Conservation (phyloP, 257 asterid species). For the Ocimum tenuiflorum region DNA sequence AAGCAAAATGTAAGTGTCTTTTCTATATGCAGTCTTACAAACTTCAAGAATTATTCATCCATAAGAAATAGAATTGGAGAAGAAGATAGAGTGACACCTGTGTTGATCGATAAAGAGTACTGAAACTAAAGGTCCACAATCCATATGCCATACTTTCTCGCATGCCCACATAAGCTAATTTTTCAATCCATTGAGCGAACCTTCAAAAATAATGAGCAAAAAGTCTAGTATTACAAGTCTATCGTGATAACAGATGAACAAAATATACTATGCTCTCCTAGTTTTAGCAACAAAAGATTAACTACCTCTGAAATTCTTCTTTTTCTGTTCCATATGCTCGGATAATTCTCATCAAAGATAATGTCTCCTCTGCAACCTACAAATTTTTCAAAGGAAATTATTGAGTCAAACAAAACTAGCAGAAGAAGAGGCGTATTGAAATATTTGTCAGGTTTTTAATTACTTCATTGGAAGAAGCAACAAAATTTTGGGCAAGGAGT, state of each 20-base stretch:
- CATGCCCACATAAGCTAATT: slow-evolving; percentile 34
- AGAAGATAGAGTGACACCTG: slow-evolving; percentile 33
- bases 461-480: slow-evolving; percentile 45
- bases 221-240: background rate
- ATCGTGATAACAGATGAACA: slow-evolving; percentile 2
- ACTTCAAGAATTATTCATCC: slow-evolving; percentile 5
- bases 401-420: background rate
- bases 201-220: slow-evolving; percentile 21
- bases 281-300: background rate
- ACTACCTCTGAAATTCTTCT: slow-evolving; percentile 39
- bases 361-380: slow-evolving; percentile 41
- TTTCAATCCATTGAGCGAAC: slow-evolving; percentile 30
- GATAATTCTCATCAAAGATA: slow-evolving; percentile 37
- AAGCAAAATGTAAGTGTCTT: background rate
- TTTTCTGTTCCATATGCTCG: slow-evolving; percentile 46
- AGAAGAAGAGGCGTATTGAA: slow-evolving; percentile 12
- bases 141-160: slow-evolving; percentile 47
- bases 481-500: slow-evolving; percentile 34
- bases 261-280: background rate
- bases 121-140: slow-evolving; percentile 43
- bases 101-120: slow-evolving; percentile 36
- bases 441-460: slow-evolving; percentile 15
- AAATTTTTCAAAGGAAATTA: background rate
- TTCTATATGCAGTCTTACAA: background rate
- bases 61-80: background rate